Base-by-base conservation (phyloP, 495 filamentous ascomycete species). In the Hypoxylon lenormandii region DNA sequence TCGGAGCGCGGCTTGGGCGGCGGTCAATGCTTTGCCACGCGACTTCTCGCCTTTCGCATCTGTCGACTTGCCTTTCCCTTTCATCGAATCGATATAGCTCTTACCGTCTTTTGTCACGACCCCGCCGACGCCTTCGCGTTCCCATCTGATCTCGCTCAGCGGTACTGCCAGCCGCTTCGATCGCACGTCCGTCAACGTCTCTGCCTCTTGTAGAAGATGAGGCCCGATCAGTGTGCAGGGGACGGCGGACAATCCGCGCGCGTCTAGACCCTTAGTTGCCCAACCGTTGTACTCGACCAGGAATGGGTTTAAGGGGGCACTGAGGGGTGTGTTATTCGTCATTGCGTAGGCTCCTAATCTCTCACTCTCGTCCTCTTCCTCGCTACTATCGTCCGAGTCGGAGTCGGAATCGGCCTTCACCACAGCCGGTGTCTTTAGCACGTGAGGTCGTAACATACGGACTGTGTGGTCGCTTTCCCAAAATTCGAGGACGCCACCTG, bases 71-170 rank as follows among this genome's bases (percentile, higher is more conserved):
- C 68, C 65, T 54, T 73, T 76, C 46, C 60, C 76, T 75, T 58
- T 80, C 56, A 72, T 73, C 46, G 75, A 78, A 48, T 80, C 80
- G 49, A 83, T 83, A 49, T 82, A 83, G 30, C 77, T 80, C 73
- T 83, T 84, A 40, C 81, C 80, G 51, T 85, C 83, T 64, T 84
- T 82, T 48, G 81, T 82, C 5, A 85, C 79, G 7, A 83, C 80
- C 72, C 85, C 79, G 61, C 84, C 83, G 12, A 86, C 83, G n/a
- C 82, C 84, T 71, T 93, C 92, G 33, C 88, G 84, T 78, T 97
- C 94, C 94, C 94, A 97, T 43, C 92, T 88, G 58, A 94, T 83
- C 74, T 96, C 90, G 42, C 92, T 90, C 1, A 97, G 82, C 8
- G 94, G 94, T 13, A 98, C 88, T 21, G 92, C 94, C 30, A 97